Conservation (phyloP, 2,329 filamentous ascomycete genomes). For the Fusarium chuoi region DNA sequence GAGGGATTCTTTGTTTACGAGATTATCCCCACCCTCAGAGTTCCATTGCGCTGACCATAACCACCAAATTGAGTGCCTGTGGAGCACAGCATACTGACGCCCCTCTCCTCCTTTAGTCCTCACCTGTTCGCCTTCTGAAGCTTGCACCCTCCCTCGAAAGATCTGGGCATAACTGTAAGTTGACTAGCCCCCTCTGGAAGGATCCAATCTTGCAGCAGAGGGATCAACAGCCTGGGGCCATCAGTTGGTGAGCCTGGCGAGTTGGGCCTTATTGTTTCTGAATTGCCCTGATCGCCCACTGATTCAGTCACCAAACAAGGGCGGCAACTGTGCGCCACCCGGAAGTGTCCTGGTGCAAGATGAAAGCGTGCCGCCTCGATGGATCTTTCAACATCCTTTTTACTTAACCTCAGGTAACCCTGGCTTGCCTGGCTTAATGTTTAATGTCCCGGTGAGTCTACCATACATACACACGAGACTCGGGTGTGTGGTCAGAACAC, state of each 20-base stretch:
- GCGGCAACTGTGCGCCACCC: constrained; percentile 39
- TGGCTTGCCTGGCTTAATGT: background rate
- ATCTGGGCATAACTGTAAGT: constrained; percentile 15
- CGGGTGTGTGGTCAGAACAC: background rate
- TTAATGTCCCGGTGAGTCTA: constrained; percentile 5
- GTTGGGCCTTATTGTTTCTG: constrained; percentile 23
- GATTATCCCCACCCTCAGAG: constrained; percentile 30
- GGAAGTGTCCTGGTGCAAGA: constrained; percentile 14
- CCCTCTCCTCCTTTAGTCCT: background rate
- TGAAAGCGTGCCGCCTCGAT: constrained; percentile 23
- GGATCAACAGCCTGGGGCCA: constrained; percentile 23
- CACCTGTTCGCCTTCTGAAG: background rate
- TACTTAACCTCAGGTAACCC: background rate
- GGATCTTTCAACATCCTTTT: constrained; percentile 6
- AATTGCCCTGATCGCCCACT: constrained; percentile 38
- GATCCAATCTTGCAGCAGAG: constrained; percentile 6
- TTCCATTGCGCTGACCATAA: constrained; percentile 36
- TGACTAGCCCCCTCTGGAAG: constrained; percentile 24
- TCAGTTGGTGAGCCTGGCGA: constrained; percentile 13
- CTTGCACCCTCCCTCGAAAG: constrained; percentile 22
- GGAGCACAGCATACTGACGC: constrained; percentile 16
- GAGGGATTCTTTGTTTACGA: constrained; percentile 18
- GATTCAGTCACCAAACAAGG: constrained; percentile 41
- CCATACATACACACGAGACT: background rate
- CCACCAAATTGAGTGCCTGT: constrained; percentile 21